Percentiles rank a stretch among this genome's conserved stretches.
Conservation (phyloP, 148 eudicot genomes). For the Pharnaceum exiguum region DNA sequence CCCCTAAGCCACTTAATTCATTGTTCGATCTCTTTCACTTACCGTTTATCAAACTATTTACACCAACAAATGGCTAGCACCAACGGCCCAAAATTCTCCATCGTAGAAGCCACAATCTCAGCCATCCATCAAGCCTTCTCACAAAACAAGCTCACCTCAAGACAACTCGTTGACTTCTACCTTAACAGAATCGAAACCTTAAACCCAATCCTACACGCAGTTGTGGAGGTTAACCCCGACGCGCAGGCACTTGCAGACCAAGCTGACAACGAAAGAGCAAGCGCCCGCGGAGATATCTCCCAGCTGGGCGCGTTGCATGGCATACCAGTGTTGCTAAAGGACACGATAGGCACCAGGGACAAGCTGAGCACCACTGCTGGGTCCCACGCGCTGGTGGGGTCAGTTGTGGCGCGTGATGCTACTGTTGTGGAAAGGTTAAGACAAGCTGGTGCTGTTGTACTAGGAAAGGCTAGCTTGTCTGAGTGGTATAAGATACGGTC, state of each 20-base stretch:
- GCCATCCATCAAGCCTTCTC: slow-evolving; percentile 32
- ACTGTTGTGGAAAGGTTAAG: slow-evolving; percentile 55
- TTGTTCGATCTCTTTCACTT: neutral
- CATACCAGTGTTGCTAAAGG: slow-evolving; percentile 65
- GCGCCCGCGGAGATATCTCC: neutral
- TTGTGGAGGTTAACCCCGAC: slow-evolving; percentile 63
- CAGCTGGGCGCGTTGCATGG: slow-evolving; percentile 45
- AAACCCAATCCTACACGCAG: slow-evolving; percentile 48
- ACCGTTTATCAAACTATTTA: neutral
- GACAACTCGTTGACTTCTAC: slow-evolving; percentile 40
- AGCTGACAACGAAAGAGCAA: slow-evolving; percentile 38
- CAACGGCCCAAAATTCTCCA: slow-evolving; percentile 20
- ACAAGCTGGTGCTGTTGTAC: slow-evolving; percentile 42
- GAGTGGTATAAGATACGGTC: slow-evolving; percentile 64
- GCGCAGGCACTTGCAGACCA: slow-evolving; percentile 40
- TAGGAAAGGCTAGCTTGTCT: slow-evolving; percentile 61
- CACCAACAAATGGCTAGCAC: slow-evolving; percentile 5
- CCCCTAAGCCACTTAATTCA: neutral
- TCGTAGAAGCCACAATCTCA: slow-evolving; percentile 21
- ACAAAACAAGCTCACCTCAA: slow-evolving; percentile 28
- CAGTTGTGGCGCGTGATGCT: slow-evolving; percentile 55
- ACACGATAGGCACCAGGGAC: slow-evolving; percentile 48
- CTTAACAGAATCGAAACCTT: slow-evolving; percentile 30
- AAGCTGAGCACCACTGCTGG: slow-evolving; percentile 62
- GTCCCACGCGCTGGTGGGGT: slow-evolving; percentile 64